phyloP scores from a whole-genome alignment of 257 asterid species.

The Nicotiana noctiflora region DNA sequence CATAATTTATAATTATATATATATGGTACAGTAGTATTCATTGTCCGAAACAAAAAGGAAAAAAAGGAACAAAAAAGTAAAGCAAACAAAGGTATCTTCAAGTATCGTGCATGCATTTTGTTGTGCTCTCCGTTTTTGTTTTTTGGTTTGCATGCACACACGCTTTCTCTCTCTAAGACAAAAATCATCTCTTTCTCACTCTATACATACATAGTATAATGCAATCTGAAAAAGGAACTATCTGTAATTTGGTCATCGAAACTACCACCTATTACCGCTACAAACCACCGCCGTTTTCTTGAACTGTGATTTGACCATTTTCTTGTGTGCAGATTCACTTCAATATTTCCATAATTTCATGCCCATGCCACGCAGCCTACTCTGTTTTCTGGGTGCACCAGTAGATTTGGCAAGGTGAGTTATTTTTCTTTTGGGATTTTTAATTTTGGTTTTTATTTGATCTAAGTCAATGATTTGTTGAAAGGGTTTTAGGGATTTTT shows the following conservation, averaged over 20 bases:
- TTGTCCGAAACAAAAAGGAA: neutral
- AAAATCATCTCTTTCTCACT: neutral
- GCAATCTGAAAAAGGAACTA: neutral
- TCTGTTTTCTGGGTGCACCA: neutral
- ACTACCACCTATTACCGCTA: neutral
- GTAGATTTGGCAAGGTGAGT: neutral
- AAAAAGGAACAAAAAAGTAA: too few relatives aligned
- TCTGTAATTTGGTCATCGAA: neutral
- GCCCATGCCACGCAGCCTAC: neutral
- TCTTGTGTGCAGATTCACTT: neutral
- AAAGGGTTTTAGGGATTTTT: neutral
- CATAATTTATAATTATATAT: too few relatives aligned
- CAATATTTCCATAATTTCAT: neutral
- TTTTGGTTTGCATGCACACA: slow-evolving; percentile 5
- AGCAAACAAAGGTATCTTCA: neutral
- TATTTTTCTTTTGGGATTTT: neutral
- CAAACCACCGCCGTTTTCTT: neutral
- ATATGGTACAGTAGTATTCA: neutral
- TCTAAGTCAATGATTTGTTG: neutral
- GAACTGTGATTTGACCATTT: neutral
- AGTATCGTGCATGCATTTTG: slow-evolving; percentile 4
- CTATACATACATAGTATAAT: neutral
- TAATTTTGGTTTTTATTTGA: neutral
- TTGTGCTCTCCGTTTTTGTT: neutral
- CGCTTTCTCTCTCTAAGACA: neutral